Conservation (phyloP, 257 asterid genomes). For the Eucommia ulmoides region DNA sequence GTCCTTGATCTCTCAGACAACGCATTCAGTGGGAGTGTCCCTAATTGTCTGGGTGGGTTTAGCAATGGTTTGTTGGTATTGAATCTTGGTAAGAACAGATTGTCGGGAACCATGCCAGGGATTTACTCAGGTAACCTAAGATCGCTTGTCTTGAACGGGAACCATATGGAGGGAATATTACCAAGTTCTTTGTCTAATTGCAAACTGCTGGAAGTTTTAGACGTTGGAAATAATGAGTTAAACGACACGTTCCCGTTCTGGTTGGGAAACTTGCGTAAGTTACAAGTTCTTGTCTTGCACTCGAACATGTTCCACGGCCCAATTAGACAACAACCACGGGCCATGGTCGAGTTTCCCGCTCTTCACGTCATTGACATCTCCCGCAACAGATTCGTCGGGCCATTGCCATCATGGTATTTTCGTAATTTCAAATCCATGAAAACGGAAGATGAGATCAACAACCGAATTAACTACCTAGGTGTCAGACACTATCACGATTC, state of each 20-base stretch:
- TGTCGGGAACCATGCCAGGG: slow-evolving; percentile 19
- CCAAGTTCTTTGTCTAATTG: slow-evolving; percentile 21
- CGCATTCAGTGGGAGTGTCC: slow-evolving; percentile 24
- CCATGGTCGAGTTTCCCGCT: background rate
- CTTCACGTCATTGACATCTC: no score
- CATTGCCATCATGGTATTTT: no score
- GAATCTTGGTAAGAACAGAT: slow-evolving; percentile 24
- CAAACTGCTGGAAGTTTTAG: slow-evolving; percentile 6
- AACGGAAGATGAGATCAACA: no score
- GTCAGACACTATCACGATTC: no score
- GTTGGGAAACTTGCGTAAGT: slow-evolving; percentile 1
- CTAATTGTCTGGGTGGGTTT: slow-evolving; percentile 19
- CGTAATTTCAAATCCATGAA: no score
- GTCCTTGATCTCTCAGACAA: slow-evolving; percentile 37
- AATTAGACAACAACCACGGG: no score
- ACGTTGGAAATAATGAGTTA: slow-evolving; percentile 17
- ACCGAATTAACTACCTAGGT: no score
- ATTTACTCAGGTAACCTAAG: slow-evolving; percentile 16
- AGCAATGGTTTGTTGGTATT: slow-evolving; percentile 17
- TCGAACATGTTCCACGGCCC: slow-evolving; percentile 5
- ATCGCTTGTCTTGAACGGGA: slow-evolving; percentile 31
- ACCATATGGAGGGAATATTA: slow-evolving; percentile 23
- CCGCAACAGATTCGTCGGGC: no score
- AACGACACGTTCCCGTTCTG: slow-evolving; percentile 32
- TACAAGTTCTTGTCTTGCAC: slow-evolving; percentile 10